Evolutionary conservation across 75 land plant species (phyloP).

Genomic region (Picea sitchensis): DNA sequence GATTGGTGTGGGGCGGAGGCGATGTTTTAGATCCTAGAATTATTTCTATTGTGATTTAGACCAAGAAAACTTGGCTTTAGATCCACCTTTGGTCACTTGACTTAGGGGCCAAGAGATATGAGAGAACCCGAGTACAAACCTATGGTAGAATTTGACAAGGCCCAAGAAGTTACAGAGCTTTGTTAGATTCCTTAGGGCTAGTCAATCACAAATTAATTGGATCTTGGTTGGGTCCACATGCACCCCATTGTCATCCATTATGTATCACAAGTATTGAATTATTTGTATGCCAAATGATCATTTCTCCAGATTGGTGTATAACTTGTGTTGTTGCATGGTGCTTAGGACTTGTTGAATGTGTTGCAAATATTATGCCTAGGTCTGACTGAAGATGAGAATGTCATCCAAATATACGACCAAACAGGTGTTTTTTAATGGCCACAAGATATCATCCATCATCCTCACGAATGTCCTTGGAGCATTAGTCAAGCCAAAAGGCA

Average conservation of each 20-base stretch:
- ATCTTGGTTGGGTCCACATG: not conserved
- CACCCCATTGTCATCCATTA: not conserved
- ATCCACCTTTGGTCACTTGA: not conserved
- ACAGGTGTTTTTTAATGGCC: not conserved
- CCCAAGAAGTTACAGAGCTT: not conserved
- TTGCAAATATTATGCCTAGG: not conserved
- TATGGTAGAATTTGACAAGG: not conserved
- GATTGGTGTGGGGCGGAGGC: not conserved
- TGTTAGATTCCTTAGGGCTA: not conserved
- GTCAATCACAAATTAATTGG: not conserved
- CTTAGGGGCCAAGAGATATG: not conserved
- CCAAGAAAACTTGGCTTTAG: not conserved
- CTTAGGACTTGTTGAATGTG: conserved; percentile 3
- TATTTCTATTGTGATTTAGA: not conserved
- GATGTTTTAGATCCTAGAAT: not conserved
- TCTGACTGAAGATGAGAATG: not conserved
- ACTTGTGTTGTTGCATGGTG: not conserved
- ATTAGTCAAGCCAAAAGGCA: conserved; percentile 18
- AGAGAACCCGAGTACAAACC: not conserved
- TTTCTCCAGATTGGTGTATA: not conserved
- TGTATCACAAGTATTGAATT: not conserved
- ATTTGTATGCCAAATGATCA: not conserved
- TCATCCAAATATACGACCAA: conserved; percentile 2
- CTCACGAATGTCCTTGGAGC: not conserved
- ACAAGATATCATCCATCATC: not conserved